Evolutionary conservation across 2,329 filamentous ascomycete species (phyloP).

Genomic region (Tolypocladium tropicale): DNA sequence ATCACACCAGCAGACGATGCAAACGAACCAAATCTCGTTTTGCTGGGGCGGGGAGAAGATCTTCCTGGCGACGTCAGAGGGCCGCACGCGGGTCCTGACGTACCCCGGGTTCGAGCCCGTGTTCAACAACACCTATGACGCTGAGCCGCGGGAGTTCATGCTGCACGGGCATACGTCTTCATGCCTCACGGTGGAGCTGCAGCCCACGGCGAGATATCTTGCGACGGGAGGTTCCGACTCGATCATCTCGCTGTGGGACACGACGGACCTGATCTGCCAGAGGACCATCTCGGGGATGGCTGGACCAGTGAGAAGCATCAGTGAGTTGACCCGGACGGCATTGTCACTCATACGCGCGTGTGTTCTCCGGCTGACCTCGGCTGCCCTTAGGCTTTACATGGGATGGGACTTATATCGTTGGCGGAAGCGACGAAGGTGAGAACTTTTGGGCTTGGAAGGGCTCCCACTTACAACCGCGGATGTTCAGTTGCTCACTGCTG

Average conservation of each 20-base stretch:
- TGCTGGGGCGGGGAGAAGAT: conserved; percentile 63
- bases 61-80: conserved; percentile 61
- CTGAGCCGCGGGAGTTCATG: conserved; percentile 41
- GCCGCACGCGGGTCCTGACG: conserved; percentile 58
- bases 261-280: conserved; percentile 65
- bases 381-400: conserved; percentile 55
- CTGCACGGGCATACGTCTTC: conserved; percentile 65
- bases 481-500: background rate
- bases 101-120: conserved; percentile 54
- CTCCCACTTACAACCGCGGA: background rate
- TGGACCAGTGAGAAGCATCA: conserved; percentile 59
- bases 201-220: conserved; percentile 60
- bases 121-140: conserved; percentile 35
- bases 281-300: conserved; percentile 59
- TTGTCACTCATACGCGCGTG: background rate
- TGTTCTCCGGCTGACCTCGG: background rate
- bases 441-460: background rate
- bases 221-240: conserved; percentile 69
- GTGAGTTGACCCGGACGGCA: conserved; percentile 28
- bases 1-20: conserved; percentile 48
- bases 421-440: conserved; percentile 62
- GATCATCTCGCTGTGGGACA: conserved; percentile 69
- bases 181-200: conserved; percentile 58
- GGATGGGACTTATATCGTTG: conserved; percentile 65
- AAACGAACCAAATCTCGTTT: conserved; percentile 66